Evolutionary conservation across 2,329 filamentous ascomycete genomes (phyloP).

Genomic region (Nemania abortiva): DNA sequence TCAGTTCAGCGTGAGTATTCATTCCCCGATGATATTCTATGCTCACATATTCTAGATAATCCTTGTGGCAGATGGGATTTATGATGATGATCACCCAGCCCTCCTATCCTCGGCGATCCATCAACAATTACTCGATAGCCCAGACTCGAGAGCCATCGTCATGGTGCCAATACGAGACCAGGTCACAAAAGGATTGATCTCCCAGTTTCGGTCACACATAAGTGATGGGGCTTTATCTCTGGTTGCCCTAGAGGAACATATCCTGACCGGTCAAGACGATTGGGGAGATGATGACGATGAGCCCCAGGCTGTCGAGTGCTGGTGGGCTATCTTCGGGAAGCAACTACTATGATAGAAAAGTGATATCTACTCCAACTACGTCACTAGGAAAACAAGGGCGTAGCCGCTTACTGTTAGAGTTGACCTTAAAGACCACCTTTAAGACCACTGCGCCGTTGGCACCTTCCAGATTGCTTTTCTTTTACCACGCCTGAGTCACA

Average conservation of each 20-base stretch:
- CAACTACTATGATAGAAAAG: constrained; percentile 1
- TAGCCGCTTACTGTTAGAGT: background rate
- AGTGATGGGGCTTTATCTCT: constrained; percentile 59
- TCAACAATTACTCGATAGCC: constrained; percentile 70
- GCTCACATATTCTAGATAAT: constrained; percentile 67
- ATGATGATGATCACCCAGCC: constrained; percentile 83
- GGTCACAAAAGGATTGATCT: constrained; percentile 71
- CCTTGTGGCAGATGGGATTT: constrained; percentile 87
- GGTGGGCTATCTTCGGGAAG: constrained; percentile 73
- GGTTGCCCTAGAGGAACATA: constrained; percentile 69
- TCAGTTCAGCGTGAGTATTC: constrained; percentile 63
- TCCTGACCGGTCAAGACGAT: constrained; percentile 77
- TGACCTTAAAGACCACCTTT: too few species aligned
- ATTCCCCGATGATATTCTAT: background rate
- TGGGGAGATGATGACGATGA: constrained; percentile 74
- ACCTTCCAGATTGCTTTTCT: too few species aligned
- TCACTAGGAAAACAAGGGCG: background rate
- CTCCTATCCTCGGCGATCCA: constrained; percentile 79
- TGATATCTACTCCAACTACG: background rate
- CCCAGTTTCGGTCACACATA: constrained; percentile 74
- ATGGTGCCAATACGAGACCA: constrained; percentile 84
- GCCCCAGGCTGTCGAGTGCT: constrained; percentile 67
- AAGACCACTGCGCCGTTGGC: too few species aligned
- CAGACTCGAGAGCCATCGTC: constrained; percentile 75
- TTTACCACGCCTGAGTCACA: too few species aligned